A percentile compares a stretch with the other conserved stretches of the same genome.
Conservation (phyloP, 805 yeast genomes). For the Dipodascus albidus region DNA sequence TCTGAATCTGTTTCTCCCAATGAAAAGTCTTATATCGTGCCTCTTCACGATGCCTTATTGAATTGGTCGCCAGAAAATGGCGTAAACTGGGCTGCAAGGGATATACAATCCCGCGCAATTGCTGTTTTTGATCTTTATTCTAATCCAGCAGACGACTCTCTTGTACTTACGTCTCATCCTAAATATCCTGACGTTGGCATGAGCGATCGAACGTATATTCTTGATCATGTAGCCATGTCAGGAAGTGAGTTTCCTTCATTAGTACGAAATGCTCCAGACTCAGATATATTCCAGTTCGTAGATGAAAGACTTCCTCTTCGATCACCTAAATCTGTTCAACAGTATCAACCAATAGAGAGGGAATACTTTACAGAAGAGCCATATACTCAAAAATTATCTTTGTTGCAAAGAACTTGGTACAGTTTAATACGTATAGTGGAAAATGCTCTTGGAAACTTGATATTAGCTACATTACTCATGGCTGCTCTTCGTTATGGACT, state of each 20-base stretch:
- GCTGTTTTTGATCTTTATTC: neutral
- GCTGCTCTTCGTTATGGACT: conserved; percentile 9
- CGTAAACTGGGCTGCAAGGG: neutral
- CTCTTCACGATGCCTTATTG: neutral
- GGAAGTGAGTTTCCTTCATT: conserved; percentile 67
- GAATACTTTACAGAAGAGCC: too few species aligned
- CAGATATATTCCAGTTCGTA: conserved; percentile 24
- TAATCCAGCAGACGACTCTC: neutral
- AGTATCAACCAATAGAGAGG: neutral
- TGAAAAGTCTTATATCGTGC: too few species aligned
- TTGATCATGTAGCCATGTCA: conserved; percentile 51
- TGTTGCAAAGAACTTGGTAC: neutral
- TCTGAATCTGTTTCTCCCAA: neutral
- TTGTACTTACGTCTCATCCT: neutral
- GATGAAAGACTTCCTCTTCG: neutral
- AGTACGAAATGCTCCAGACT: conserved; percentile 66
- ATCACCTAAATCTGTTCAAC: neutral
- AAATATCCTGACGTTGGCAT: neutral
- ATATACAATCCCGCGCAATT: neutral
- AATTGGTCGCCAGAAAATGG: neutral
- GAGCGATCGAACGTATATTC: neutral
- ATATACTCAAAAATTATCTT: neutral
- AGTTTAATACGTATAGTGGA: neutral
- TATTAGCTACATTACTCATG: neutral
- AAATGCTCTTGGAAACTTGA: neutral